Evolutionary conservation across 495 filamentous ascomycete species (phyloP), one percentile per base, ranked within the genome.

Genomic region (Penicillium canescens): DNA sequence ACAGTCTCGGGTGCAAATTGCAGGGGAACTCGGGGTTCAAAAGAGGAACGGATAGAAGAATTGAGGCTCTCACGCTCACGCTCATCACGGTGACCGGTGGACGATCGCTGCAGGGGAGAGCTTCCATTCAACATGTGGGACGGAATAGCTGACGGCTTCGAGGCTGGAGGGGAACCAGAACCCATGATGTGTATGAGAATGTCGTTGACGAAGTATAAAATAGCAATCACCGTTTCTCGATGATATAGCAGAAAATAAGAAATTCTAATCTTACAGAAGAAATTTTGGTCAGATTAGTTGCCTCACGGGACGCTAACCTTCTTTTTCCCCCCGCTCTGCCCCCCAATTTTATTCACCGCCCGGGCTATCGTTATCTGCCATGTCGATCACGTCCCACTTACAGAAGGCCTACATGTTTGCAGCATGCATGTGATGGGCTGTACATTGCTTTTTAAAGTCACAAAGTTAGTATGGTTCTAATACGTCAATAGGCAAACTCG

Each of bases 1-100:
- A 16, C 54, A 24, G 31, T 33, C 31, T 50, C 49, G 11, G 45
- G 13, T 14, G 77, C 67, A 21, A 78, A 73, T 47, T 74, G 71
- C 26, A 70, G 54, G 6, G 77, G 69, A 35, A 74, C 59, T 48
- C 75, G 71, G 23, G 76, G 63, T 33, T 65, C 60, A 53, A 79
- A 80, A 10, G 79, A 79, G 1, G 75, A 77, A 43, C 62, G 63
- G 47, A 82, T 82, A 6, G 79, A 81, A n/a, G 78, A 70, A 56
- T 77, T 77, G 54, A 82, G 69, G 39, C 66, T 76, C 44, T 80
- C 78, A 8, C 77, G 69, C 46, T 82, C 79, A 54, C 76, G 73
- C 38, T 61, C 70, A 61, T 74, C 73, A n/a, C 74, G 71, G 31
- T 52, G 42, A 8, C 52, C 33, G 16, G 54, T 47, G n/a, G 65